Conservation (phyloP, 179 eudicot species). For the Spergularia azorica region DNA sequence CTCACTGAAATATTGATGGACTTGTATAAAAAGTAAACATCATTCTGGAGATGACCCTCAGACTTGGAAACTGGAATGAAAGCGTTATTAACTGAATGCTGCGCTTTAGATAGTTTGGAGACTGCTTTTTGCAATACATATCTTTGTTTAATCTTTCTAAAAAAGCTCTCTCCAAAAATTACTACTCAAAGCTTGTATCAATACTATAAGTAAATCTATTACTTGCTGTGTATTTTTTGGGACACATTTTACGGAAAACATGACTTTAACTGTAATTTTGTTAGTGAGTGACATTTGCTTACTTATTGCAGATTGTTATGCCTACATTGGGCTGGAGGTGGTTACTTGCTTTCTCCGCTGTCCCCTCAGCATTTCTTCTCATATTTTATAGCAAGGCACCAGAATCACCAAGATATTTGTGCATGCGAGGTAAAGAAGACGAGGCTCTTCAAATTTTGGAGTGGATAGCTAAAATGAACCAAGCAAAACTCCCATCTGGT, state of each 20-base stretch:
- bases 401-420: constrained; percentile 82
- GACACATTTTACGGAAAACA: too few relatives aligned
- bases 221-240: background rate
- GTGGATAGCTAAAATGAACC: constrained; percentile 57
- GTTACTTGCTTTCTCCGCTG: constrained; percentile 68
- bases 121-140: too few relatives aligned
- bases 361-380: constrained; percentile 65
- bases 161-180: too few relatives aligned
- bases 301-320: constrained; percentile 45
- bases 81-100: too few relatives aligned
- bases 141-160: too few relatives aligned
- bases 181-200: background rate
- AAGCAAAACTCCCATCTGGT: constrained; percentile 57
- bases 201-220: background rate
- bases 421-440: constrained; percentile 53
- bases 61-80: too few relatives aligned
- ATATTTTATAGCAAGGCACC: constrained; percentile 57
- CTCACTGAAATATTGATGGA: too few relatives aligned
- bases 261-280: background rate
- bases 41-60: too few relatives aligned
- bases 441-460: constrained; percentile 67
- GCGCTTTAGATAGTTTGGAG: too few relatives aligned
- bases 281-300: background rate
- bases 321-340: constrained; percentile 85
- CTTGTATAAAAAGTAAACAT: too few relatives aligned